phyloP scores from a whole-genome alignment of 495 filamentous ascomycete genomes.

The Oidiodendron maius region DNA sequence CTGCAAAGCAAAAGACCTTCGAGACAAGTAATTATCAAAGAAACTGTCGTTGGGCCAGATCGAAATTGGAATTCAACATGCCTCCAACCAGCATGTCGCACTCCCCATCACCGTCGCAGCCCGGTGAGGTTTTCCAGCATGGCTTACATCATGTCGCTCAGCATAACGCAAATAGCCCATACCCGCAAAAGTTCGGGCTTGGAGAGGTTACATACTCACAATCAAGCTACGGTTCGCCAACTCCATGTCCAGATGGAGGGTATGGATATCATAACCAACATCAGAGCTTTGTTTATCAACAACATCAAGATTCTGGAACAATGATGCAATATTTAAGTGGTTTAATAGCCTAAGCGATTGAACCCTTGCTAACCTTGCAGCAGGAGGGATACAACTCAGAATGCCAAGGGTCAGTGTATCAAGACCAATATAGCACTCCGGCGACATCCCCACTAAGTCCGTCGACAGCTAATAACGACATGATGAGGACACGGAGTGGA shows the following conservation, averaged over 20 bases:
- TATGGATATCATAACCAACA: constrained; percentile 20
- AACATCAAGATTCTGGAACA: constrained; percentile 23
- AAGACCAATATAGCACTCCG: constrained; percentile 40
- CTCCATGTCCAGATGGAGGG: constrained; percentile 11
- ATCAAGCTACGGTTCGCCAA: constrained; percentile 25
- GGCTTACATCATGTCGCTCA: constrained; percentile 41
- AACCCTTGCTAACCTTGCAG: constrained; percentile 7
- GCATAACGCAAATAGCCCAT: constrained; percentile 36
- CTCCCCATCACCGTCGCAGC: constrained; percentile 35
- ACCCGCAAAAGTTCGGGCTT: constrained; percentile 21
- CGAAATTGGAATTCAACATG: too few relatives aligned
- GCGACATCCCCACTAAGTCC: constrained; percentile 45
- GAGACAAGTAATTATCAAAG: too few relatives aligned
- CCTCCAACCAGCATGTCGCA: constrained; percentile 20
- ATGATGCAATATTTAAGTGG: constrained; percentile 37
- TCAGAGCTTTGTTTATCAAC: constrained; percentile 22
- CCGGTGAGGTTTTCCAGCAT: constrained; percentile 36
- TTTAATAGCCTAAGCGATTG: constrained; percentile 6
- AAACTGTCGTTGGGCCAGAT: too few relatives aligned
- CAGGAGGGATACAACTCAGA: constrained; percentile 23
- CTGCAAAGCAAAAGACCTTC: too few relatives aligned
- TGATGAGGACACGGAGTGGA: constrained; percentile 22
- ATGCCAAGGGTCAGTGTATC: constrained; percentile 9
- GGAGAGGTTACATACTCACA: constrained; percentile 19
- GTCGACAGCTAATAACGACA: constrained; percentile 14